These are phyloP conservation scores for Yarrowia sp. DNA, from an alignment of 805 yeast species.

Conservation along the genomic window DNA sequence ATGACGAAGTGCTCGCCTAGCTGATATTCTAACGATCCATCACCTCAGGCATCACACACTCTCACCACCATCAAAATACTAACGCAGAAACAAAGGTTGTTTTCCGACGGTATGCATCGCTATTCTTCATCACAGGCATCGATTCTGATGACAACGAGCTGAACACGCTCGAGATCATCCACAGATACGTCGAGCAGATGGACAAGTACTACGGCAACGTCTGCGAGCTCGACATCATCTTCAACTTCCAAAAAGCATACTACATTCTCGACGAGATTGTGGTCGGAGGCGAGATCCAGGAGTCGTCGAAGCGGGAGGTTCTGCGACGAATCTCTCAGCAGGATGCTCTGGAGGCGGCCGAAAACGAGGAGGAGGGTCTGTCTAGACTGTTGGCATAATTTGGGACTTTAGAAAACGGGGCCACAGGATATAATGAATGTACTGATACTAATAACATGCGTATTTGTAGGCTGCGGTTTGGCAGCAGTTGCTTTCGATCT, in stretches of 20 bases:
- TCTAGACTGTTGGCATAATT: slow-evolving; percentile 29
- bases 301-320: slow-evolving; percentile 76
- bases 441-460: neutral
- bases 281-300: slow-evolving; percentile 84
- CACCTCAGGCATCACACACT: neutral
- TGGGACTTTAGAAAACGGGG: neutral
- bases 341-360: slow-evolving; percentile 81
- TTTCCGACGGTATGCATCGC: slow-evolving; percentile 88
- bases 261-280: slow-evolving; percentile 86
- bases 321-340: slow-evolving; percentile 74
- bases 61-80: neutral
- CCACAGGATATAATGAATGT: neutral
- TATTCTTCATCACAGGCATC: slow-evolving; percentile 85
- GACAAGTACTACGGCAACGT: slow-evolving; percentile 94
- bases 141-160: slow-evolving; percentile 84
- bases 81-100: slow-evolving; percentile 68
- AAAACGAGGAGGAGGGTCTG: slow-evolving; percentile 50
- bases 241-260: slow-evolving; percentile 92
- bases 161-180: slow-evolving; percentile 79
- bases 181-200: slow-evolving; percentile 94
- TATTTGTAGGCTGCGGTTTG: too few relatives aligned
- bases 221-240: slow-evolving; percentile 93
- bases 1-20: too few relatives aligned
- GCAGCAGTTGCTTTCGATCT: too few relatives aligned
- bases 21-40: too few relatives aligned